Base-by-base conservation (phyloP, 164 flowering plant species). In the Brasenia schreberi region DNA sequence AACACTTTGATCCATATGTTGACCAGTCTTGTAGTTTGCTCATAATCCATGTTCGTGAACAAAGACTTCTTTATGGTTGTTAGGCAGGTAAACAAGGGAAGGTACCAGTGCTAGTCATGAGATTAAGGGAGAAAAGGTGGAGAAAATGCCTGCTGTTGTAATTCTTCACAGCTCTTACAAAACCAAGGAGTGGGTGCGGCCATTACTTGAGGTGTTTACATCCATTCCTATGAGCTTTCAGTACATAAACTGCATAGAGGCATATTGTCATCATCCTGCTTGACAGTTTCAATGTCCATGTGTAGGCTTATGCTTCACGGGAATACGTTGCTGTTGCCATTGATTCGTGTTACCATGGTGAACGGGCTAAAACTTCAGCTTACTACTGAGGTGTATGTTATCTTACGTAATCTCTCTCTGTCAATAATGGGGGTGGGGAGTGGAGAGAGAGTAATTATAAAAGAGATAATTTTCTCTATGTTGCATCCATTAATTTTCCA, bases 311-410 rank as follows among this genome's bases (percentile, higher is more conserved):
- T 81, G 97, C 96, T 77, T 95, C 97, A 62, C 84, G 97, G 63
- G 96, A 89, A 67, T 95, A 92, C 72, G 68, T 95, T 64, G 79
- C 98, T 43, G 80, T 95, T 73, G 91, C 89, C 19, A 79, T 95
- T 71, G 99, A 95, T 84, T 92, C 99, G 49, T 92, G 99, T 63
- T 95, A 95, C 75, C 97, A 95, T 77, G 99, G 99, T 68, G 99
- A 92, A 80, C 85, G 99, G 63, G 99, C 99, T 49, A 76, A 44
- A 43, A 81, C 18, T 69, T 19, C 64, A 66, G 88, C 90, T 52
- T 83, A 96, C 18, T 94, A 94, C 67, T 72, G 67, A 74, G 97
- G 89, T 69, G 99, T 94, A 65, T 52, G 76, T 64, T 59, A 45
- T 66, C 39, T 18, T 66, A 43, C 16, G 42, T 49, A 33, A 33